Evolutionary conservation across 345 rosid genomes (phyloP).

Genomic region (Psidium friedrichsthalianum): DNA sequence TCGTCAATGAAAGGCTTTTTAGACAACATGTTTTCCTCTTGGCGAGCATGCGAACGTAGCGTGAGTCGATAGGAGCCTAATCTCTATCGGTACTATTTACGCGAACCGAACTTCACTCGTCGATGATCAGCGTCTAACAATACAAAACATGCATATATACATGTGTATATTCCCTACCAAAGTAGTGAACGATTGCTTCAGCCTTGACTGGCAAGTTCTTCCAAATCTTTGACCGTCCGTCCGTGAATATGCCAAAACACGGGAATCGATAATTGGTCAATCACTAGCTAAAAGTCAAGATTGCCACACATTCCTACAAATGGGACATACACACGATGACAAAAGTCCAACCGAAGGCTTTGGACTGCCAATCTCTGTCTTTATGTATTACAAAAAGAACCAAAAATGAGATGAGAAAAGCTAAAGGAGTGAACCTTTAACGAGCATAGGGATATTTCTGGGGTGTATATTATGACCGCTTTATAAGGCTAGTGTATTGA

Average conservation of each 20-base stretch:
- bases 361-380: not conserved
- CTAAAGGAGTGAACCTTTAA: not conserved
- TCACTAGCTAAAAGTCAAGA: not conserved
- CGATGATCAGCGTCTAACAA: not conserved
- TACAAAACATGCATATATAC: not conserved
- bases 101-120: not conserved
- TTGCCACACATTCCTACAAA: not conserved
- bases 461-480: not conserved
- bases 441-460: not conserved
- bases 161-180: not conserved
- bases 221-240: not conserved
- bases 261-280: not conserved
- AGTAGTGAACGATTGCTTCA: not conserved
- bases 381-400: not conserved
- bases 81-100: not conserved
- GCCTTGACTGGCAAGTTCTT: not conserved
- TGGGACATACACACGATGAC: not conserved
- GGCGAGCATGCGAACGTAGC: not conserved
- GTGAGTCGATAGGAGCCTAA: not conserved
- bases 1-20: no score
- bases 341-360: not conserved
- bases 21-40: not conserved
- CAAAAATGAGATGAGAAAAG: not conserved
- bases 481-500: not conserved
- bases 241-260: not conserved